Conservation (phyloP, 768 basidiomycete species). For the Tulasnella sp. region DNA sequence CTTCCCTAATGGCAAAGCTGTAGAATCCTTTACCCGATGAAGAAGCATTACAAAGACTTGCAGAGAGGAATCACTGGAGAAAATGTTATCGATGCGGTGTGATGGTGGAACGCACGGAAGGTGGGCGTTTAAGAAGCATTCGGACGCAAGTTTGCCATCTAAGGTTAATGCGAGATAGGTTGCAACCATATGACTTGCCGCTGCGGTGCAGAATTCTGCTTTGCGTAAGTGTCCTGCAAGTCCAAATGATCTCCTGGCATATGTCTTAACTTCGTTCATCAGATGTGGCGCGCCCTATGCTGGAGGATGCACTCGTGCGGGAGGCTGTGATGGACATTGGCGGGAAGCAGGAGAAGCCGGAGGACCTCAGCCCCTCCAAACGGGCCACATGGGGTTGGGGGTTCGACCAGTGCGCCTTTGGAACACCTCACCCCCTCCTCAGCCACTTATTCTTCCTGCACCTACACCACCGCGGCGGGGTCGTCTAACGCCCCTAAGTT, state of each 20-base stretch:
- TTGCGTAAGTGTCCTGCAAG: background rate
- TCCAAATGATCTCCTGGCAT: background rate
- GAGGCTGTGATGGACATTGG: constrained; percentile 10
- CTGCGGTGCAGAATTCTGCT: constrained; percentile 6
- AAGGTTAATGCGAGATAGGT: background rate
- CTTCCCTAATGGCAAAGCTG: background rate
- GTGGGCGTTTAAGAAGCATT: background rate
- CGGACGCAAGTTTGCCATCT: background rate
- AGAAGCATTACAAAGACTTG: background rate
- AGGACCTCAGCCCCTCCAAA: no score
- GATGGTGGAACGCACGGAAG: constrained; percentile 12
- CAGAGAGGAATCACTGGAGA: background rate
- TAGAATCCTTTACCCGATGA: constrained; percentile 3
- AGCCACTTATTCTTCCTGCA: no score
- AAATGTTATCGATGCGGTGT: background rate
- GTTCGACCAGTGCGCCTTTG: no score
- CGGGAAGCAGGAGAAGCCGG: background rate
- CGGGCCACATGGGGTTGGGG: no score
- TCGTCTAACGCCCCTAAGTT: no score
- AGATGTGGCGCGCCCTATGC: background rate
- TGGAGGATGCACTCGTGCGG: background rate
- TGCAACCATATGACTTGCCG: constrained; percentile 14
- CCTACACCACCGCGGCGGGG: no score
- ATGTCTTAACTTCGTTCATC: background rate
- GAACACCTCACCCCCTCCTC: no score